Percentiles rank a stretch among this genome's conserved stretches.
Evolutionary conservation across 176 grass and related monocot genomes (phyloP).

Genomic region (Musa acuminata): DNA sequence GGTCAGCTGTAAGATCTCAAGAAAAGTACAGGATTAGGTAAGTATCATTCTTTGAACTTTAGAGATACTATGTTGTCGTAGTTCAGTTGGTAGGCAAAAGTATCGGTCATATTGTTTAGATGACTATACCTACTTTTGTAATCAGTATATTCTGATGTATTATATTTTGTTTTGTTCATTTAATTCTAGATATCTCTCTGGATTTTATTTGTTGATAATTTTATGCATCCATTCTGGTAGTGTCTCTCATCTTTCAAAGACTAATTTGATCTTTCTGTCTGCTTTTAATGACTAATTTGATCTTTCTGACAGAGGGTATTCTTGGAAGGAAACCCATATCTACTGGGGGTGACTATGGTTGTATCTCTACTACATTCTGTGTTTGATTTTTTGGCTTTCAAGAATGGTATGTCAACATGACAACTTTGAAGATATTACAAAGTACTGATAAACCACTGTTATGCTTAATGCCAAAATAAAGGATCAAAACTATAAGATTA

Average conservation of each 20-base stretch:
- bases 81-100: neutral
- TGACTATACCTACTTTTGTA: neutral
- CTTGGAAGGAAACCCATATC: constrained; percentile 93
- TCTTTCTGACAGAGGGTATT: constrained; percentile 70
- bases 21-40: neutral
- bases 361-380: constrained; percentile 89
- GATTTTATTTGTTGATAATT: too few species aligned
- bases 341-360: constrained; percentile 68
- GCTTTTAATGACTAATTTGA: constrained; percentile 16
- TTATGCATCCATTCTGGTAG: too few species aligned
- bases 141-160: neutral
- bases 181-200: neutral
- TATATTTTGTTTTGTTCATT: neutral
- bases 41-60: neutral
- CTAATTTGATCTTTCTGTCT: too few species aligned
- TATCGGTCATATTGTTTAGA: neutral
- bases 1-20: neutral
- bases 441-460: constrained; percentile 5
- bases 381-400: constrained; percentile 99
- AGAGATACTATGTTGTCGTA: neutral
- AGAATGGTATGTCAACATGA: constrained; percentile 61
- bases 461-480: neutral
- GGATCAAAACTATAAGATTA: constrained; percentile 4
- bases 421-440: neutral
- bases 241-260: too few species aligned